Percentiles rank a stretch among this genome's conserved stretches.
phyloP scores from a whole-genome alignment of 805 yeast genomes.

The Ogataea pini region DNA sequence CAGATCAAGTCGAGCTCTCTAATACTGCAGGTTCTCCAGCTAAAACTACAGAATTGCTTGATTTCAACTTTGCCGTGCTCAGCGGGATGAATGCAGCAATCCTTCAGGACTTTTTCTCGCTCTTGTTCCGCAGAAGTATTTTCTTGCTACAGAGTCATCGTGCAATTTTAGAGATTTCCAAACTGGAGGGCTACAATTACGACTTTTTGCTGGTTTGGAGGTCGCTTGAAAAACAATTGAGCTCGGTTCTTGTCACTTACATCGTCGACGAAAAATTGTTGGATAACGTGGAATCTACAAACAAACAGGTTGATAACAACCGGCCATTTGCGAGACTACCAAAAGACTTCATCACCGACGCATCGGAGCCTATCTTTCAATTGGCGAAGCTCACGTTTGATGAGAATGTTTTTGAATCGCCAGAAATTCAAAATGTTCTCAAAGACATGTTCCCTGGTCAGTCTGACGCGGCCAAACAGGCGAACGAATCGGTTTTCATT shows the following conservation, averaged over 20 bases:
- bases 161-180: slow-evolving; percentile 59
- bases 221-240: slow-evolving; percentile 43
- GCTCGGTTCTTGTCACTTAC: slow-evolving; percentile 40
- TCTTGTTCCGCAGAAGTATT: slow-evolving; percentile 62
- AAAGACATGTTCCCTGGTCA: slow-evolving; percentile 71
- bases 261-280: slow-evolving; percentile 36
- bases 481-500: slow-evolving; percentile 47
- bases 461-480: slow-evolving; percentile 26
- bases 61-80: slow-evolving; percentile 18
- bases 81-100: slow-evolving; percentile 41
- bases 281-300: slow-evolving; percentile 25
- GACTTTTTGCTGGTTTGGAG: slow-evolving; percentile 42
- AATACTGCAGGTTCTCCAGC: slow-evolving; percentile 12
- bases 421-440: slow-evolving; percentile 45
- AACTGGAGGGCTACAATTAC: slow-evolving; percentile 26
- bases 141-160: slow-evolving; percentile 70
- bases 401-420: slow-evolving; percentile 31
- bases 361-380: slow-evolving; percentile 36
- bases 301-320: slow-evolving; percentile 14
- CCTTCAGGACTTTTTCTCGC: slow-evolving; percentile 68
- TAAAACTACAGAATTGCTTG: slow-evolving; percentile 16
- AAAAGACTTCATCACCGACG: slow-evolving; percentile 23
- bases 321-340: slow-evolving; percentile 27
- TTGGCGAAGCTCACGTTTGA: slow-evolving; percentile 35
- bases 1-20: slow-evolving; percentile 31